These are phyloP conservation scores for Leccinum longicurvipes DNA, from an alignment of 768 basidiomycete genomes.

Conservation along the genomic window DNA sequence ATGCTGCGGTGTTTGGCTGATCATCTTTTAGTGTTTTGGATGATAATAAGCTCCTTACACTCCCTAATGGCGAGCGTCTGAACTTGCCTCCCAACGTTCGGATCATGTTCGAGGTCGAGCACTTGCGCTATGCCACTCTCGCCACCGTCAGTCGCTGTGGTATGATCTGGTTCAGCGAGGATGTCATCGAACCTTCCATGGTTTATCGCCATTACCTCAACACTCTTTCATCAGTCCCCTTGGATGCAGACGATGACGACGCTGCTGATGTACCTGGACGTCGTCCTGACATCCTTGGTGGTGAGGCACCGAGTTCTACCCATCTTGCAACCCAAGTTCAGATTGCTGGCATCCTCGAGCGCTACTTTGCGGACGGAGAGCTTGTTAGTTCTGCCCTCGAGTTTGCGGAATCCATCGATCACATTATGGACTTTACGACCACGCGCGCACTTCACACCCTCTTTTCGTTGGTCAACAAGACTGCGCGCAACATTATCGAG, in stretches of 20 bases:
- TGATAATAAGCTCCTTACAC: slow-evolving; percentile 94
- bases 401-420: slow-evolving; percentile 83
- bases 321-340: slow-evolving; percentile 75
- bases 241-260: slow-evolving; percentile 92
- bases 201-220: slow-evolving; percentile 86
- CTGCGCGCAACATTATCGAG: slow-evolving; percentile 86
- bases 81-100: slow-evolving; percentile 95
- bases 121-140: slow-evolving; percentile 92
- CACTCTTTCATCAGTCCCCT: slow-evolving; percentile 65
- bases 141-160: slow-evolving; percentile 99
- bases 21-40: slow-evolving; percentile 78
- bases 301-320: slow-evolving; percentile 52
- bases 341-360: slow-evolving; percentile 70
- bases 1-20: slow-evolving; percentile 1
- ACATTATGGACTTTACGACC: slow-evolving; percentile 98
- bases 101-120: slow-evolving; percentile 99
- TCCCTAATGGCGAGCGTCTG: slow-evolving; percentile 97
- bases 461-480: slow-evolving; percentile 97
- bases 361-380: slow-evolving; percentile 79
- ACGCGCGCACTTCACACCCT: slow-evolving; percentile 92
- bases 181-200: slow-evolving; percentile 89
- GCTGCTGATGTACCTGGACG: slow-evolving; percentile 57
- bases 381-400: slow-evolving; percentile 76
- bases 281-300: slow-evolving; percentile 42
- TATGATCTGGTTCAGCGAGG: slow-evolving; percentile 99